These are phyloP conservation scores for Wickerhamiella sergipiensis DNA, from an alignment of 805 yeast species.

Conservation along the genomic window DNA sequence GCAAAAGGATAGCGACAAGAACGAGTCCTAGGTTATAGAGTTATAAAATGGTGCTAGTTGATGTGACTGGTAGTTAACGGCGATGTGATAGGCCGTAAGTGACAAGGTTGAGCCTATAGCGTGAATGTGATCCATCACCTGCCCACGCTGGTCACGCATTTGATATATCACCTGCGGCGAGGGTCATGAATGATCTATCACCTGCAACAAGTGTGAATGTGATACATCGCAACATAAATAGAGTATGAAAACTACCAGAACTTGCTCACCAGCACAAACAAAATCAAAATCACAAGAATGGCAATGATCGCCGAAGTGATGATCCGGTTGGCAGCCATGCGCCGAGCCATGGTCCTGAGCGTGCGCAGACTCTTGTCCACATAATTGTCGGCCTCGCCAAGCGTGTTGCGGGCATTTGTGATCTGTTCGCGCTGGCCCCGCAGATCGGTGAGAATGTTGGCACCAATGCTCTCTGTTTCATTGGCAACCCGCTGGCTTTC, in stretches of 20 bases:
- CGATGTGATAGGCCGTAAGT: too few species aligned
- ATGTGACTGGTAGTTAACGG: too few species aligned
- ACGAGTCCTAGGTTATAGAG: too few species aligned
- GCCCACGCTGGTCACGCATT: too few species aligned
- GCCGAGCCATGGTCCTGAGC: constrained; percentile 76
- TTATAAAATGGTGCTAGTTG: too few species aligned
- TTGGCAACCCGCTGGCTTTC: constrained; percentile 84
- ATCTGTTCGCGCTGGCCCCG: constrained; percentile 91
- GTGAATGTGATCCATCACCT: too few species aligned
- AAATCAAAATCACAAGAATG: constrained; percentile 64
- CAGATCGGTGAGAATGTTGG: constrained; percentile 75
- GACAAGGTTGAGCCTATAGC: too few species aligned
- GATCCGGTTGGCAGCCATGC: constrained; percentile 81
- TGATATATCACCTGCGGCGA: too few species aligned
- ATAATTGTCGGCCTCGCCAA: constrained; percentile 81
- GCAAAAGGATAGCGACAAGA: not conserved
- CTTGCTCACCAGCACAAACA: constrained; percentile 73
- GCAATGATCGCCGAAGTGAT: constrained; percentile 87
- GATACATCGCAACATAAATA: not conserved
- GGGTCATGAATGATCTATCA: too few species aligned
- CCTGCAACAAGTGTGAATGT: too few species aligned
- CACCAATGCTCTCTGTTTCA: constrained; percentile 86
- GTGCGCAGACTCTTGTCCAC: constrained; percentile 85
- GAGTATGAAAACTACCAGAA: constrained; percentile 34
- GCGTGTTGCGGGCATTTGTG: constrained; percentile 68